Evolutionary conservation across 768 basidiomycete genomes (phyloP).

Genomic region (Chalciporus sphaerocephalus): DNA sequence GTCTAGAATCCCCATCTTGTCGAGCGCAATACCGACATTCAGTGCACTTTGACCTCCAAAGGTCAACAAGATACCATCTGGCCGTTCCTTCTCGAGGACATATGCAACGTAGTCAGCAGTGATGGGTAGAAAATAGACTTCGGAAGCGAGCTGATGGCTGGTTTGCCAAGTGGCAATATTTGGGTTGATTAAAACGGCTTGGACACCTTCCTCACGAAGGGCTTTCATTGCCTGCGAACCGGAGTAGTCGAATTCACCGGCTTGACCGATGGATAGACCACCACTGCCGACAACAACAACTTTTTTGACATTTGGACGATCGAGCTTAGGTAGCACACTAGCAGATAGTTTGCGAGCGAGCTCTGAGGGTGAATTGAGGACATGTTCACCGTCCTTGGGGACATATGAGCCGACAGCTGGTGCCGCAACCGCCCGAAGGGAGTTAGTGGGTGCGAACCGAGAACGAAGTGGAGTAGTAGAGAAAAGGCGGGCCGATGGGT

Average conservation of each 20-base stretch:
- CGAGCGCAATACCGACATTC: conserved; percentile 95
- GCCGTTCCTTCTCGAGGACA: conserved; percentile 96
- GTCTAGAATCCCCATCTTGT: conserved; percentile 94
- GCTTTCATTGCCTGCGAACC: conserved; percentile 99
- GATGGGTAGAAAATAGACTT: conserved; percentile 96
- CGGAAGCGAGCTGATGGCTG: conserved; percentile 92
- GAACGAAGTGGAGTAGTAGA: conserved; percentile 42
- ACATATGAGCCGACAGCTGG: conserved; percentile 70
- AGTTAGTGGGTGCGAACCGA: conserved; percentile 43
- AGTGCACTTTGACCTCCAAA: conserved; percentile 98
- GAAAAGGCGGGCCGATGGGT: conserved; percentile 42
- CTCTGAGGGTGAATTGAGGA: conserved; percentile 91
- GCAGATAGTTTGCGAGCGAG: conserved; percentile 91
- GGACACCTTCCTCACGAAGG: conserved; percentile 89
- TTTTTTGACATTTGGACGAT: conserved; percentile 87
- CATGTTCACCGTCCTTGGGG: conserved; percentile 62
- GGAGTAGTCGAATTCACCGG: conserved; percentile 99
- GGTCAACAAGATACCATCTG: conserved; percentile 94
- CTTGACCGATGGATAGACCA: conserved; percentile 95
- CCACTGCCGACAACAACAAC: conserved; percentile 96
- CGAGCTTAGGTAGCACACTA: conserved; percentile 87
- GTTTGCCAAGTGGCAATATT: conserved; percentile 99
- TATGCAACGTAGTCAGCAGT: conserved; percentile 98
- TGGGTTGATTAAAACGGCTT: conserved; percentile 94
- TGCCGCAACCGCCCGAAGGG: conserved; percentile 63